Conservation (phyloP, 495 filamentous ascomycete species). For the Bryoglossum gracile region DNA sequence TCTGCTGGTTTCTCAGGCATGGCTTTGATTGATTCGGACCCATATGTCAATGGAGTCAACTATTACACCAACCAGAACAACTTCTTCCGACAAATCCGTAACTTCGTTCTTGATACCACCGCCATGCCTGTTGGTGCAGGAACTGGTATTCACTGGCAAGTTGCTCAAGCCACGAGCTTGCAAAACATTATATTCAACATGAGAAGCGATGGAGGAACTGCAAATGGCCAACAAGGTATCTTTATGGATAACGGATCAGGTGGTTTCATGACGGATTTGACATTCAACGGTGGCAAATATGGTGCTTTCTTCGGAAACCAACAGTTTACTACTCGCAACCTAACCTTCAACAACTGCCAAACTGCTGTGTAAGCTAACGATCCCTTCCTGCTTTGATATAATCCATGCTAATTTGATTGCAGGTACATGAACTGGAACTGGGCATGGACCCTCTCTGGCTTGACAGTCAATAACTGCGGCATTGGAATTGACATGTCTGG, state of each 20-base stretch:
- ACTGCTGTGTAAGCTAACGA: slow-evolving; percentile 57
- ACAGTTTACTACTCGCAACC: slow-evolving; percentile 89
- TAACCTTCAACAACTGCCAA: slow-evolving; percentile 82
- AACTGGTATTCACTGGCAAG: slow-evolving; percentile 95
- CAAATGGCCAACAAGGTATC: slow-evolving; percentile 78
- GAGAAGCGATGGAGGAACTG: slow-evolving; percentile 58
- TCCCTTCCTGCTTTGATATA: slow-evolving; percentile 67
- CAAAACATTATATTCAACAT: slow-evolving; percentile 92
- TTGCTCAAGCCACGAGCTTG: slow-evolving; percentile 86
- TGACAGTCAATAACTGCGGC: slow-evolving; percentile 73
- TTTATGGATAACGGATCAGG: slow-evolving; percentile 97
- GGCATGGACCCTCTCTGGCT: slow-evolving; percentile 80
- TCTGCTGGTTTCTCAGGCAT: slow-evolving; percentile 68
- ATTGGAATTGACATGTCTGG: slow-evolving; percentile 75
- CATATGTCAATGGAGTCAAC: slow-evolving; percentile 56
- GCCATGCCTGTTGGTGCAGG: slow-evolving; percentile 55
- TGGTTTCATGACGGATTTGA: slow-evolving; percentile 81
- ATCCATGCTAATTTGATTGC: too few species aligned
- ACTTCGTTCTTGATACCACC: slow-evolving; percentile 84
- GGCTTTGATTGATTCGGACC: slow-evolving; percentile 84
- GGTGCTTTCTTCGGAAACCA: slow-evolving; percentile 88
- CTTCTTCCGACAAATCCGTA: slow-evolving; percentile 94
- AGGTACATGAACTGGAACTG: slow-evolving; percentile 44
- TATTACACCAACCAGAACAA: slow-evolving; percentile 87
- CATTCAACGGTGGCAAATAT: slow-evolving; percentile 79